Base-by-base conservation (phyloP, 2,329 filamentous ascomycete genomes). In the Nannizzia gypsea region DNA sequence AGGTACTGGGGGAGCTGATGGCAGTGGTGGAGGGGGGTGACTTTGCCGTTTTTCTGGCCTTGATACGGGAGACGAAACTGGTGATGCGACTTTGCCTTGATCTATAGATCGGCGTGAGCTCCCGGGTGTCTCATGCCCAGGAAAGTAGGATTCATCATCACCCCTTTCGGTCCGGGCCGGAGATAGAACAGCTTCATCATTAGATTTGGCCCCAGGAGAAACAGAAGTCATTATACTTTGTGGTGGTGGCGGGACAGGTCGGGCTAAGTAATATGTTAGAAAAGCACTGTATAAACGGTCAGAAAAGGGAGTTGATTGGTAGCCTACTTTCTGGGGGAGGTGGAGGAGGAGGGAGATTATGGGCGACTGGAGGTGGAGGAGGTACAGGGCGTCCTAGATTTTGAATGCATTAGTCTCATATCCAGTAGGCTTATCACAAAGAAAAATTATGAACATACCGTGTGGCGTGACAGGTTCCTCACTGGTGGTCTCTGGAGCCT, bases 201-300 rank as follows among this genome's bases (percentile, higher is more conserved):
- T 91, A 48, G 91, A 93, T 70, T 88, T 89, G 1, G 90, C 95
- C 31, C 90, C 90, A 62, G 87, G 81, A 61, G 85, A 89, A 52
- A 84, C 85, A 44, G 88, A 88, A 55, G 80, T 78, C 15, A 82
- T 69, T 48, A 77, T 76, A 38, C 80, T 75, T 42, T 81, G 75
- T 57, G 81, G 78, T 44, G 77, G 77, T 36, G 77, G 77, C 56
- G 82, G 82, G 1, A 79, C 77, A 52, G 86, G 83, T 56, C 86
- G 87, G 66, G 82, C 87, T 90, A 66, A 5, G 36, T 36, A 36
- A 24, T n/a, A 40, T 15, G 34, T 56, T 56, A 56, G 24, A 40
- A 24, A n/a, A n/a, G n/a, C n/a, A n/a, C n/a, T n/a, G n/a, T 24
- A 38, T 34, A 24, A 28, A 11, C 9, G 54, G 38, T 26, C 6